phyloP scores from a whole-genome alignment of 768 basidiomycete genomes.

The Leccinum imitatum region DNA sequence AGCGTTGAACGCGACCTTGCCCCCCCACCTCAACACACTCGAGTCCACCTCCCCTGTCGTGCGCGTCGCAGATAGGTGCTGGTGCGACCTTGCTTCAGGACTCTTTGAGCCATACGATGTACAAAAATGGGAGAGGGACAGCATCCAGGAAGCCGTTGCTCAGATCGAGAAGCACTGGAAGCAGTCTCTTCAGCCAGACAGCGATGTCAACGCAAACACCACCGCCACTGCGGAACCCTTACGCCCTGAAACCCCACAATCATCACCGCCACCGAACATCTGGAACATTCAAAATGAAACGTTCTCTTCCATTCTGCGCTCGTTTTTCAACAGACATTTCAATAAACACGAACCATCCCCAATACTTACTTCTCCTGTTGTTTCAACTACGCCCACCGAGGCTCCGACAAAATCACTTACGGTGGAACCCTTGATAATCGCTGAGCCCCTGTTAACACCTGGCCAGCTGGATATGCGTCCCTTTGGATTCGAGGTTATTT shows the following conservation, averaged over 20 bases:
- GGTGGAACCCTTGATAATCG: conserved; percentile 14
- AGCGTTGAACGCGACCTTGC: conserved; percentile 53
- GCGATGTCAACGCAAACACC: conserved; percentile 25
- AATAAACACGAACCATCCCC: conserved; percentile 3
- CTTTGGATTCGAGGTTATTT: conserved; percentile 67
- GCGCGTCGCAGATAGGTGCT: conserved; percentile 74
- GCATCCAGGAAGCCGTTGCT: conserved; percentile 48
- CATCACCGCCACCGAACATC: conserved; percentile 8
- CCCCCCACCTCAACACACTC: conserved; percentile 37
- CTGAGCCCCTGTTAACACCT: conserved; percentile 31
- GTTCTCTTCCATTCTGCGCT: conserved; percentile 26
- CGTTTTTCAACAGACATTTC: conserved; percentile 20
- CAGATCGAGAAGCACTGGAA: conserved; percentile 36
- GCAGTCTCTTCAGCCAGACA: conserved; percentile 24
- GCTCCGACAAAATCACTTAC: conserved; percentile 1
- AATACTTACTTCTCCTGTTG: neutral
- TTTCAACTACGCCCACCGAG: conserved; percentile 5
- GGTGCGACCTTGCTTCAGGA: conserved; percentile 73
- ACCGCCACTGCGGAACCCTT: conserved; percentile 27
- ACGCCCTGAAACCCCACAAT: conserved; percentile 12
- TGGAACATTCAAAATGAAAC: conserved; percentile 16
- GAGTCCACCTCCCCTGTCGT: conserved; percentile 54
- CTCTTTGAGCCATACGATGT: conserved; percentile 79
- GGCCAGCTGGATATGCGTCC: conserved; percentile 70
- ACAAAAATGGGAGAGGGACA: conserved; percentile 70